These are phyloP conservation scores for Pachyrhizus erosus DNA, from an alignment of 306 rosid genomes.

Conservation along the genomic window DNA sequence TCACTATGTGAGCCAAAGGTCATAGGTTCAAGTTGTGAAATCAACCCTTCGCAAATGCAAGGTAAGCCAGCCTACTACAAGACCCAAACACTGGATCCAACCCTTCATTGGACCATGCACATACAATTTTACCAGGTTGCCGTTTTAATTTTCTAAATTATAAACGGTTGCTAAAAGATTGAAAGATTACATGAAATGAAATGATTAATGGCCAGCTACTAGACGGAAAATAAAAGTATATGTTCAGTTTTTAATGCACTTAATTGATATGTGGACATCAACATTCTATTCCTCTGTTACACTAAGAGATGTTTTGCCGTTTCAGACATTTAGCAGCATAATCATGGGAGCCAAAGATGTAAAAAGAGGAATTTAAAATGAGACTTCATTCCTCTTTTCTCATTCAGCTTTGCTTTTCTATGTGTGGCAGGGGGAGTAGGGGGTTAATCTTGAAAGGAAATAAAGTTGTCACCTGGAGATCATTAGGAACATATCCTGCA, in stretches of 20 bases:
- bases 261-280: not conserved
- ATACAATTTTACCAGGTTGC: not conserved
- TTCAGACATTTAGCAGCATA: conserved; percentile 19
- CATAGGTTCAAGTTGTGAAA: conserved; percentile 10
- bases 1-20: not conserved
- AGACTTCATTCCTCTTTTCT: not conserved
- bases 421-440: not conserved
- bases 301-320: not conserved
- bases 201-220: conserved; percentile 13
- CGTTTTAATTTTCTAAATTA: not conserved
- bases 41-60: not conserved
- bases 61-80: not conserved
- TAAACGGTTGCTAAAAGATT: not conserved
- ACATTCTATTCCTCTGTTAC: not conserved
- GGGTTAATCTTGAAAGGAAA: conserved; percentile 34
- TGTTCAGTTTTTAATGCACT: not conserved
- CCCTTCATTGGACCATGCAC: not conserved
- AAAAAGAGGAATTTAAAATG: conserved; percentile 26
- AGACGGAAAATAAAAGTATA: not conserved
- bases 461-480: conserved; percentile 74
- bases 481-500: conserved; percentile 94
- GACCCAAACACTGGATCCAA: not conserved
- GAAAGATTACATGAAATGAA: not conserved
- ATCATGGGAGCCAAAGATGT: conserved; percentile 23
- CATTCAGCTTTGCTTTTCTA: conserved; percentile 20